A percentile compares a stretch with the other conserved stretches of the same genome.
phyloP scores from a whole-genome alignment of 2,329 filamentous ascomycete species.

The Boeremia lycopersici region DNA sequence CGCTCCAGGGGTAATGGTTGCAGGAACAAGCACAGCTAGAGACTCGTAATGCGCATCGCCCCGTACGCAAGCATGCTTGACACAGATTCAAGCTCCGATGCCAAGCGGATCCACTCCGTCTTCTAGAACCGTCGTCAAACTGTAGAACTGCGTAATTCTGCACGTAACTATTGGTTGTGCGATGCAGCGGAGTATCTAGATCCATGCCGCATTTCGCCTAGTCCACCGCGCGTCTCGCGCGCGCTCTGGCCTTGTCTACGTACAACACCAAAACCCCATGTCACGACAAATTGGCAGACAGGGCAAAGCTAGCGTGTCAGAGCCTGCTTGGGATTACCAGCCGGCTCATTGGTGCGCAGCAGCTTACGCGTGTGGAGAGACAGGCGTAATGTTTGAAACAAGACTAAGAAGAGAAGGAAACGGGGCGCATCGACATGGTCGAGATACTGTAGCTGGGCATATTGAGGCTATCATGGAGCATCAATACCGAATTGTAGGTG shows the following conservation, averaged over 20 bases:
- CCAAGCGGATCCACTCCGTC: constrained; percentile 10
- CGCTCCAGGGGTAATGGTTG: not conserved
- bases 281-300: not conserved
- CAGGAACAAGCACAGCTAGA: not conserved
- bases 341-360: constrained; percentile 3
- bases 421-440: not conserved
- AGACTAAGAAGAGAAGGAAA: not conserved
- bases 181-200: not conserved
- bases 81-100: constrained; percentile 6
- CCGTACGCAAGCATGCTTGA: constrained; percentile 17
- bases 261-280: constrained; percentile 12
- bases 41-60: constrained; percentile 13
- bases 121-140: constrained; percentile 5
- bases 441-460: not conserved
- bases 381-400: constrained; percentile 6
- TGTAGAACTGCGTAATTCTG: constrained; percentile 1
- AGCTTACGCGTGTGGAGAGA: constrained; percentile 5
- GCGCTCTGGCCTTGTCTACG: not conserved
- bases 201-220: constrained; percentile 1
- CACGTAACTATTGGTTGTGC: not conserved
- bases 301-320: not conserved
- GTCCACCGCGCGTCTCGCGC: not conserved
- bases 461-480: not conserved
- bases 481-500: not conserved
- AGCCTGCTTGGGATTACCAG: constrained; percentile 1